Evolutionary conservation across 2,329 filamentous ascomycete species (phyloP), one percentile per base, ranked within the genome.

Genomic region (Microdochium trichocladiopsis): DNA sequence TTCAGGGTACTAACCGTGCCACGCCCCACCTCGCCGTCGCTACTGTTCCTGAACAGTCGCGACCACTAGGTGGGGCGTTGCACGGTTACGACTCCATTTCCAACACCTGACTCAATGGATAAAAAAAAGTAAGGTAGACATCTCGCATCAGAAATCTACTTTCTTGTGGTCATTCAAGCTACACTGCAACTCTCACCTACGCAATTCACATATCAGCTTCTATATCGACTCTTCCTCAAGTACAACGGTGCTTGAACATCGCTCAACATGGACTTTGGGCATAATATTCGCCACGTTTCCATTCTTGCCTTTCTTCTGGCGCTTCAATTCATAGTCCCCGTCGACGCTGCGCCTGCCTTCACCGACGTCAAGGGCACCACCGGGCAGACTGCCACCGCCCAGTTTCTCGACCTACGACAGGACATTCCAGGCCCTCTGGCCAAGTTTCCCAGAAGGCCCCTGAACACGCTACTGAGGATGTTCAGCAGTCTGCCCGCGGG

Each of bases 381-480:
- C 28, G 28, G 28, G 28, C 28, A 33, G 28, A 33, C 28, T 33
- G 28, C 28, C 28, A 14, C 28, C 28, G 28, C 28, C 28, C 28
- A 33, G 28, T 33, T 33, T 8, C 37, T 51, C 2, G 33, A 36
- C 14, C n/a, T 23, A 4, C 28, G 47, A 14, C 54, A 52, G 41
- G 49, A 54, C 10, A 50, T 56, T 4, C 52, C 52, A 3, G 52
- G 36, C 16, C 36, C 24, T 12, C 25, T 56, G 16, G 52, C 49
- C 2, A 50, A 52, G 16, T 55, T 56, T 6, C 53, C 52, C 2
- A 43, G 50, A 2, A 47, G 54, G 4, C 52, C 52, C 12, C 24
- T 55, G 25, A 56, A 56, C 12, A 28, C 41, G 3, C 52, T 56
- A 14, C 47, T 56, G 6, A 33, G 49, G 21, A 49, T 55, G 4